Base-by-base conservation (phyloP, 306 rosid species). In the Quercus suber region DNA sequence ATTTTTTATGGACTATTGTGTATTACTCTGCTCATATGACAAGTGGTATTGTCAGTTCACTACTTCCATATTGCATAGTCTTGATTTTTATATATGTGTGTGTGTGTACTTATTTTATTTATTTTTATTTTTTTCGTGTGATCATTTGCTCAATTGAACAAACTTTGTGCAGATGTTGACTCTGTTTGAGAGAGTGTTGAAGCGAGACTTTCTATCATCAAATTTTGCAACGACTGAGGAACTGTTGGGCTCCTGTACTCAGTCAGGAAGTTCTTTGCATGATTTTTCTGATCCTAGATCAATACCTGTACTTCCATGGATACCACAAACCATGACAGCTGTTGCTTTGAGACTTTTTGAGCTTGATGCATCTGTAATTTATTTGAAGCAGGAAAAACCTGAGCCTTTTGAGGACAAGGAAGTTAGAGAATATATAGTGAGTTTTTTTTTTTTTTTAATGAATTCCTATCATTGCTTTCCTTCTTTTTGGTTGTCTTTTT, bases 241-340 rank as follows among this genome's bases (percentile, higher is more conserved):
- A 79, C 79, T 90, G 68, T 82, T 93, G 89, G 89, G 93, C 65
- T 79, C 88, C 56, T 70, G 82, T 82, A 85, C 81, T 69, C 70
- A 79, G 82, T 73, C 84, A 4, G 83, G 76, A 64, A 69, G 23
- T 80, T 82, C 87, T 79, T 75, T 74, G 31, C 81, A 25, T 77
- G 82, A 88, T 78, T 79, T 74, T 67, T 64, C 78, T 41, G 92
- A 83, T 76, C 80, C 78, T 58, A 90, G 87, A 55, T 86, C 92
- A 15, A 81, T 90, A 78, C 77, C 84, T 77, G 74, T 89, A 65
- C 94, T 93, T 84, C 99, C 99, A 70, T 96, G 99, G 99, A 81
- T 96, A 61, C 98, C 99, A 43, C 90, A 82, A 80, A 96, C 97
- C 53, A 82, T 87, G 69, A 94, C 98, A 59, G 99, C 99, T 78